Conservation (phyloP, 2,329 filamentous ascomycete genomes). For the Beauveria pseudobassiana region DNA sequence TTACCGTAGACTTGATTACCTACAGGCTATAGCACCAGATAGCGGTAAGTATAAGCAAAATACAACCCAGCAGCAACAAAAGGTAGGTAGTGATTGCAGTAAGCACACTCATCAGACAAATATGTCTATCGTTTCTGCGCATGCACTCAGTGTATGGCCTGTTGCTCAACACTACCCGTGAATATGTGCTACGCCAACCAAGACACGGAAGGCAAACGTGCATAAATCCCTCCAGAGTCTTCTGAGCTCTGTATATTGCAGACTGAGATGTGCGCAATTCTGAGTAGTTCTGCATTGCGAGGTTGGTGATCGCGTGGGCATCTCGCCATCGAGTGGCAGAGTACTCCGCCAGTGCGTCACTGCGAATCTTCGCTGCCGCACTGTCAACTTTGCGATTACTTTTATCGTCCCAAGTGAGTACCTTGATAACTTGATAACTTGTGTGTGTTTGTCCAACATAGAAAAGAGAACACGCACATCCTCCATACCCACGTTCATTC, state of each 20-base stretch:
- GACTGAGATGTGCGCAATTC: slow-evolving; percentile 90
- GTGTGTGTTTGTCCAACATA: slow-evolving; percentile 60
- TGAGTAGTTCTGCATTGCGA: slow-evolving; percentile 83
- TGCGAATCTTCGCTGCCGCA: slow-evolving; percentile 45
- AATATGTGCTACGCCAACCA: slow-evolving; percentile 90
- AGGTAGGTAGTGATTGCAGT: slow-evolving; percentile 20
- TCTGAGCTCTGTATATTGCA: slow-evolving; percentile 69
- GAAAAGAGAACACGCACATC: slow-evolving; percentile 86
- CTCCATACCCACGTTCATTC: slow-evolving; percentile 94
- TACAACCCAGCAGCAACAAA: too few species aligned
- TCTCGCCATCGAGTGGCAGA: slow-evolving; percentile 66
- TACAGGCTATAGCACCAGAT: too few species aligned
- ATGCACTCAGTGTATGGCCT: slow-evolving; percentile 83
- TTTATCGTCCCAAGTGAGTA: background rate
- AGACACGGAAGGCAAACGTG: slow-evolving; percentile 66
- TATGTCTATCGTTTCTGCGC: slow-evolving; percentile 60
- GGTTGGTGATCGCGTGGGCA: slow-evolving; percentile 82
- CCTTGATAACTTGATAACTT: background rate
- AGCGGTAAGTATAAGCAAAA: too few species aligned
- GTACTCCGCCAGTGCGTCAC: slow-evolving; percentile 66
- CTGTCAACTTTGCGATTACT: slow-evolving; percentile 20
- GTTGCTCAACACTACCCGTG: slow-evolving; percentile 87
- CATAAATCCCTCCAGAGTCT: slow-evolving; percentile 77
- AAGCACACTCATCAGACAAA: slow-evolving; percentile 45
- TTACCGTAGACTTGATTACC: too few species aligned